Evolutionary conservation across 345 rosid genomes (phyloP), one percentile per base, ranked within the genome.

Genomic region (Geranium rotundifolium): DNA sequence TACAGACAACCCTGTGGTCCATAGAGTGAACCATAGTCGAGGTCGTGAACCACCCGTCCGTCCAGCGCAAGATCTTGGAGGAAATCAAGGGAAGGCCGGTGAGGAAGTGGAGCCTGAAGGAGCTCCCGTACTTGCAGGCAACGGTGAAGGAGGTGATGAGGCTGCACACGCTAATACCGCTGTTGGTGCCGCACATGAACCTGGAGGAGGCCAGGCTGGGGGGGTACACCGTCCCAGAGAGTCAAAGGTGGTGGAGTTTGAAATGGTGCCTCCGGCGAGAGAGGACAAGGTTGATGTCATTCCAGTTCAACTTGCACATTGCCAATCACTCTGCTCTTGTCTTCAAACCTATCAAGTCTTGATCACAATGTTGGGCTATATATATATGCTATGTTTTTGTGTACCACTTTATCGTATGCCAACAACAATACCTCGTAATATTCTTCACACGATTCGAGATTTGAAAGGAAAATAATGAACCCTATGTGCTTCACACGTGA

Each of bases 1-100:
- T 85, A 15, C 87, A 82, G 64, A 85, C 85, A 7, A 82, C 87
- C 0, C 57, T 85, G 7, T 85, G 87, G 90, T 85, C 90, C 14
- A 85, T 82, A 80, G 87, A 85, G 55, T 82, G 90, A 87, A 85
- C 81, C 14, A 82, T 85, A 54, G 87, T 87, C 0, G 90, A 82
- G 65, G 60, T 85, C 34, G 91, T 77, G 29, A 79, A 83, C 68
- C 80, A 83, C 66, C 91, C 91, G 5, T 15, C 46, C 0, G 77
- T 81, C 34, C 85, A 85, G 54, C 34, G 18, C 27, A 82, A 74
- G 66, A 73, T 85, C 65, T 76, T 86, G 8, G 66, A 70, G 0
- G 88, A 85, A 63, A 77, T n/a, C 1, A 66, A 70, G 46, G 79
- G 80, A 37, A 30, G 60, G 0, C 67, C 71, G 3, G 70, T 81